Conservation (phyloP, 1,284 basidiomycete species). For the Cutaneotrichosporon cavernicola region DNA sequence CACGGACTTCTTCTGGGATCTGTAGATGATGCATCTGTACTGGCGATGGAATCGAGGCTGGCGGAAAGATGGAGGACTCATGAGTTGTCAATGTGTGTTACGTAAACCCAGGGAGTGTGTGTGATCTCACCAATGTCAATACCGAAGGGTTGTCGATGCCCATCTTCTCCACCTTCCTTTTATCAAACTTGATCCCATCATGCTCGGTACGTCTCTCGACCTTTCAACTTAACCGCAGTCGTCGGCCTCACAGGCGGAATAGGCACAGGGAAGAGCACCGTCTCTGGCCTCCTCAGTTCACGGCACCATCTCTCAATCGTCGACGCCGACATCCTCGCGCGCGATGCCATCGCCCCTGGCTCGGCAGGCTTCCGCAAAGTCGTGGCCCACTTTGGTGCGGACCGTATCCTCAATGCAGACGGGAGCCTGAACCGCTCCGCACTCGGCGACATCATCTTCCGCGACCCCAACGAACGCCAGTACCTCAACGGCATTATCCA, state of each 20-base stretch:
- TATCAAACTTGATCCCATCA: not conserved
- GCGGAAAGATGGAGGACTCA: not conserved
- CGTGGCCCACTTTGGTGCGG: constrained; percentile 67
- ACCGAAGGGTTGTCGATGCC: not conserved
- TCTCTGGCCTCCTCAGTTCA: constrained; percentile 67
- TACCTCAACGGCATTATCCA: constrained; percentile 84
- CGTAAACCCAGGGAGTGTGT: not conserved
- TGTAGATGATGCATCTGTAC: constrained; percentile 15
- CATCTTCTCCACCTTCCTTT: not conserved
- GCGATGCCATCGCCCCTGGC: constrained; percentile 82
- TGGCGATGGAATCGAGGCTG: not conserved
- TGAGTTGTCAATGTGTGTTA: not conserved
- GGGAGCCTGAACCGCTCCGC: constrained; percentile 77
- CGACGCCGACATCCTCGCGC: constrained; percentile 89
- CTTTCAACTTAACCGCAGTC: constrained; percentile 55
- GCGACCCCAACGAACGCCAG: constrained; percentile 68
- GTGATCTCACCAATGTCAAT: not conserved
- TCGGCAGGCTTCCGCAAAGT: constrained; percentile 71
- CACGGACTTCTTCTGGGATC: constrained; percentile 36
- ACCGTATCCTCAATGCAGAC: constrained; percentile 63
- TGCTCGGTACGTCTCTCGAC: constrained; percentile 6
- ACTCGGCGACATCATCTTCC: constrained; percentile 82
- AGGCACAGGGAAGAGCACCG: constrained; percentile 86
- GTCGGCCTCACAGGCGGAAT: constrained; percentile 96
- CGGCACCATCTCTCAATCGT: constrained; percentile 70